Evolutionary conservation across 2,329 filamentous ascomycete genomes (phyloP), one percentile per base, ranked within the genome.

Genomic region (Diplocarpon mali): DNA sequence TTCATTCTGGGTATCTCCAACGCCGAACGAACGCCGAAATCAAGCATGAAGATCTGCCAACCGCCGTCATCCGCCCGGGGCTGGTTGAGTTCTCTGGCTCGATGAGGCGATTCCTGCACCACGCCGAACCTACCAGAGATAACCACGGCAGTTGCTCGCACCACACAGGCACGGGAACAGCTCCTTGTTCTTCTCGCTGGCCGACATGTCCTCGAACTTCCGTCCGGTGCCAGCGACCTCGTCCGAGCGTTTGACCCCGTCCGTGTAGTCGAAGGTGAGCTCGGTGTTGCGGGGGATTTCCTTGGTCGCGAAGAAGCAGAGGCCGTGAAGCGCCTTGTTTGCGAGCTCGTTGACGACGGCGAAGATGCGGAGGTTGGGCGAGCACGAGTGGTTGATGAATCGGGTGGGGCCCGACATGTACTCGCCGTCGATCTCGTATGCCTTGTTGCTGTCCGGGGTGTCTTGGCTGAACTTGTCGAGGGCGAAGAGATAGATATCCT

Each of bases 301-400:
- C 35, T 71, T 66, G 27, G 79, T 72, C 0, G 85, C 83, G 56
- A 90, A 90, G 48, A 90, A 72, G 0, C 83, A 85, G 38, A 90
- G 66, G 48, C 88, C 83, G 60, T 90, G 87, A 6, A 89, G 70
- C 38, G 78, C 73, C 47, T 78, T 78, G 56, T 89, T 83, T 0
- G 82, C 76, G 49, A 85, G 80, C 57, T 89, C 85, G 40, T 83
- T 84, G 1, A 85, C 82, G 1, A 86, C 77, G 0, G 83, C 84
- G 62, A 89, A 90, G 48, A 88, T 85, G 12, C 82, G 71, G 57
- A 87, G 72, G 57, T 89, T 90, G 0, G 85, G 85, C 4, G 85
- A 75, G 60, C 85, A 90, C 2, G 76, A 83, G 61, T 92, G 85
- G 56, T 92, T 92, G 61, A 90, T 83, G 62, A 90, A 92, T 2